Evolutionary conservation across 2,329 filamentous ascomycete genomes (phyloP).

Genomic region (Fusarium sp.): DNA sequence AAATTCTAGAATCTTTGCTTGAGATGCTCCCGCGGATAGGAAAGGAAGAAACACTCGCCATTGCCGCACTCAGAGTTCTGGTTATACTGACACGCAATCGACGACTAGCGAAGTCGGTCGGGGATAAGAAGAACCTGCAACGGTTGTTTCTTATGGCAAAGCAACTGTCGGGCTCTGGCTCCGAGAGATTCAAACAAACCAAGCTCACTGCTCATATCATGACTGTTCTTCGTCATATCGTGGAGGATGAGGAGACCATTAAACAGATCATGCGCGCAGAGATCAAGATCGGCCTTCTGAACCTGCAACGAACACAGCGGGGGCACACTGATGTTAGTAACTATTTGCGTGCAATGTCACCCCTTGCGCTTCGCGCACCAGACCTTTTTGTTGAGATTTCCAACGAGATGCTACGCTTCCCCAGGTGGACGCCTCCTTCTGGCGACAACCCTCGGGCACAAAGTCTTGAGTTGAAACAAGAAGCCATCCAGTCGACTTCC

Average conservation of each 20-base stretch:
- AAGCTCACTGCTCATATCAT: constrained; percentile 72
- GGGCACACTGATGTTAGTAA: constrained; percentile 71
- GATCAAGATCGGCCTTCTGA: constrained; percentile 80
- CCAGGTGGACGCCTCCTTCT: constrained; percentile 62
- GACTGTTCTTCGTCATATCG: constrained; percentile 87
- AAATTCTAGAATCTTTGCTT: constrained; percentile 80
- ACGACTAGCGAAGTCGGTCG: constrained; percentile 76
- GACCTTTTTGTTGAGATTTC: constrained; percentile 88
- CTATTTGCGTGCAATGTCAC: constrained; percentile 81
- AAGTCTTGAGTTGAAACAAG: constrained; percentile 55
- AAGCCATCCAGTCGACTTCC: constrained; percentile 28
- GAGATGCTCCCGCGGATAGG: constrained; percentile 86
- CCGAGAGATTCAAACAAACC: constrained; percentile 72
- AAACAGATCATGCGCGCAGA: constrained; percentile 93
- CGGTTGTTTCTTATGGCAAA: constrained; percentile 95
- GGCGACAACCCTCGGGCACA: constrained; percentile 48
- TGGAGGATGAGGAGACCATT: constrained; percentile 92
- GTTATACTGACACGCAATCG: constrained; percentile 88
- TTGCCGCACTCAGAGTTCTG: constrained; percentile 83
- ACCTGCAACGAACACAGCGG: constrained; percentile 58
- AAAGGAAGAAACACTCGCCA: constrained; percentile 85
- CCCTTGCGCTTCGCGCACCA: constrained; percentile 82
- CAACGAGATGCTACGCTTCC: constrained; percentile 82
- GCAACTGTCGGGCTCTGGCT: constrained; percentile 82
- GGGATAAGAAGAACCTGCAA: constrained; percentile 89